Evolutionary conservation across 2,329 filamentous ascomycete genomes (phyloP).

Genomic region (Scedosporium aurantiacum): DNA sequence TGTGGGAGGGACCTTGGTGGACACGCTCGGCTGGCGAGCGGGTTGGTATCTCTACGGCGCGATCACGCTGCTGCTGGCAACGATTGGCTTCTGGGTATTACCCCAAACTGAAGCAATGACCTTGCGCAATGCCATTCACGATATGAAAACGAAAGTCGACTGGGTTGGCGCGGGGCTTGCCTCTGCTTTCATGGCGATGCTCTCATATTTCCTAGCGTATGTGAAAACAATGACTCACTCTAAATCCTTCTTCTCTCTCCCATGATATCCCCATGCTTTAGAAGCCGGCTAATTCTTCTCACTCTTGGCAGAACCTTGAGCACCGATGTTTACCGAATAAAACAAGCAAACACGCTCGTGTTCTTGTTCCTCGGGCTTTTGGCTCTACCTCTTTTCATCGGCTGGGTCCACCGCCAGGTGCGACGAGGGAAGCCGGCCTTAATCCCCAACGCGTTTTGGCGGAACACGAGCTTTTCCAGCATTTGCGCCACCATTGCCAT

Average conservation of each 20-base stretch:
- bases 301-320: slow-evolving; percentile 20
- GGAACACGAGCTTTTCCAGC: slow-evolving; percentile 41
- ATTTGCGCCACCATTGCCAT: slow-evolving; percentile 41
- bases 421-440: slow-evolving; percentile 35
- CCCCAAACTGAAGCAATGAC: slow-evolving; percentile 16
- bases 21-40: slow-evolving; percentile 35
- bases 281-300: no score
- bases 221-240: slow-evolving; percentile 13
- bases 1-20: slow-evolving; percentile 34
- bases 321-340: slow-evolving; percentile 27
- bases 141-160: slow-evolving; percentile 32
- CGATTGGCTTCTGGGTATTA: slow-evolving; percentile 23
- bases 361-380: slow-evolving; percentile 31
- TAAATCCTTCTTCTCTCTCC: no score
- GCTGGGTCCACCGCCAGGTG: slow-evolving; percentile 42
- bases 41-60: slow-evolving; percentile 31
- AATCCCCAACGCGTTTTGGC: slow-evolving; percentile 53
- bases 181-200: slow-evolving; percentile 31
- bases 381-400: slow-evolving; percentile 36
- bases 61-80: slow-evolving; percentile 23
- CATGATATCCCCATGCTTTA: no score
- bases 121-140: slow-evolving; percentile 13
- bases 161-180: slow-evolving; percentile 41
- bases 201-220: slow-evolving; percentile 44
- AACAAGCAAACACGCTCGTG: slow-evolving; percentile 29